Conservation (phyloP, 129 eudicot species). For the Artemisia annua region DNA sequence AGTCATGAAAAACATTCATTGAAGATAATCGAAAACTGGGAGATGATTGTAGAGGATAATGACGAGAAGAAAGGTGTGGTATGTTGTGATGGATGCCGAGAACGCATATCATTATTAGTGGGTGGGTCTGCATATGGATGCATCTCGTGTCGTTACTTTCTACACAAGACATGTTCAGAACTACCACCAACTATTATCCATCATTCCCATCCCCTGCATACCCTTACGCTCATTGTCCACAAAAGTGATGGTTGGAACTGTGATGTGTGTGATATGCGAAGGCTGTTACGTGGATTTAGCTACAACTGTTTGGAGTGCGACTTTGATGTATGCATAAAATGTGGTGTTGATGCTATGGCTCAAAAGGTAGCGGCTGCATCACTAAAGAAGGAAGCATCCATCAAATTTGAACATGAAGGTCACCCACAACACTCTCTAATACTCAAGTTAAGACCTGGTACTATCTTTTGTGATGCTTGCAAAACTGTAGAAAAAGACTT, state of each 20-base stretch:
- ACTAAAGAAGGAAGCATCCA: not conserved
- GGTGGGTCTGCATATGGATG: not conserved
- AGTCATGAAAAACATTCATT: not conserved
- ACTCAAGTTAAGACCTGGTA: not conserved
- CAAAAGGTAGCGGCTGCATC: too few relatives aligned
- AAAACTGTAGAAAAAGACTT: not conserved
- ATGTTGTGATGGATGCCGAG: not conserved
- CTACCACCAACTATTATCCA: not conserved
- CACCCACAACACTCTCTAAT: conserved; percentile 8
- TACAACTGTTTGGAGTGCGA: not conserved
- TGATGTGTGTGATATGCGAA: not conserved
- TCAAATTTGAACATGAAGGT: not conserved
- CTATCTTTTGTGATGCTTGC: not conserved
- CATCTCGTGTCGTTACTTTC: not conserved
- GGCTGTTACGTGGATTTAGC: not conserved
- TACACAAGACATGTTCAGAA: not conserved
- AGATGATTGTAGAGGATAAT: not conserved
- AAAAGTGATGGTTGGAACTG: not conserved
- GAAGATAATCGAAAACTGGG: not conserved
- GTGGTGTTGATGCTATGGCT: not conserved
- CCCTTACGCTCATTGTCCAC: not conserved
- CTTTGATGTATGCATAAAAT: not conserved
- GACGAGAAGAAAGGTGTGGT: not conserved
- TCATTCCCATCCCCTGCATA: not conserved
- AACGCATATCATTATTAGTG: not conserved